phyloP scores from a whole-genome alignment of 2,329 filamentous ascomycete species.

The Ophiostoma sp. region DNA sequence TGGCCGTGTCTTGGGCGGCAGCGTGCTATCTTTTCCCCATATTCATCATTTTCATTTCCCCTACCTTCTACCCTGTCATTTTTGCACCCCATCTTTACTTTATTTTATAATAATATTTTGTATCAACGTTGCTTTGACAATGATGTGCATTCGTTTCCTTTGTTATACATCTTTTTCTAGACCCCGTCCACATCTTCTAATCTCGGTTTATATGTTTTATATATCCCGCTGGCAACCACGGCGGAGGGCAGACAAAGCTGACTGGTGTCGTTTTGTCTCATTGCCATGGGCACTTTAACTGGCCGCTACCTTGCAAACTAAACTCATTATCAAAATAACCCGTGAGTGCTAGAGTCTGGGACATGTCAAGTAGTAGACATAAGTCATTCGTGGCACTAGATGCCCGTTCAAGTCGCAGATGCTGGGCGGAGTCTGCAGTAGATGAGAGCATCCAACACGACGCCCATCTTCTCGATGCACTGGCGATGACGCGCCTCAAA shows the following conservation, averaged over 20 bases:
- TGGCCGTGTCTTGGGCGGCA: conserved; percentile 13
- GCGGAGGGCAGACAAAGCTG: not conserved
- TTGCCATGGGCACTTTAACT: not conserved
- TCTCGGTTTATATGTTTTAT: not conserved
- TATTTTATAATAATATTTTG: conserved; percentile 13
- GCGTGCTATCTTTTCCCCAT: conserved; percentile 19
- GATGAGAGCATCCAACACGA: not conserved
- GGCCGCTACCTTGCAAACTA: not conserved
- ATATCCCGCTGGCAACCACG: not conserved
- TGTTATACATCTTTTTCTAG: not conserved
- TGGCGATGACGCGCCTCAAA: conserved; percentile 15
- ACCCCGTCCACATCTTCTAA: not conserved
- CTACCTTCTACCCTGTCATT: conserved; percentile 14
- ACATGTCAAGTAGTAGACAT: too few species aligned
- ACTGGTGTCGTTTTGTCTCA: not conserved
- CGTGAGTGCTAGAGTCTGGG: not conserved
- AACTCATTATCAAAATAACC: not conserved
- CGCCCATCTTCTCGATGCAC: conserved; percentile 3
- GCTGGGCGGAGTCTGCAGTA: not conserved
- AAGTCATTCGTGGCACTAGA: too few species aligned
- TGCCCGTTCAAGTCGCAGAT: not conserved
- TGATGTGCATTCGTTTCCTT: conserved; percentile 12
- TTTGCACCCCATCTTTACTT: conserved; percentile 14
- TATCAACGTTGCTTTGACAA: conserved; percentile 7
- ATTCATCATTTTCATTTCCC: conserved; percentile 10